Base-by-base conservation (phyloP, 305 asterid genomes). In the Rubia occidens region DNA sequence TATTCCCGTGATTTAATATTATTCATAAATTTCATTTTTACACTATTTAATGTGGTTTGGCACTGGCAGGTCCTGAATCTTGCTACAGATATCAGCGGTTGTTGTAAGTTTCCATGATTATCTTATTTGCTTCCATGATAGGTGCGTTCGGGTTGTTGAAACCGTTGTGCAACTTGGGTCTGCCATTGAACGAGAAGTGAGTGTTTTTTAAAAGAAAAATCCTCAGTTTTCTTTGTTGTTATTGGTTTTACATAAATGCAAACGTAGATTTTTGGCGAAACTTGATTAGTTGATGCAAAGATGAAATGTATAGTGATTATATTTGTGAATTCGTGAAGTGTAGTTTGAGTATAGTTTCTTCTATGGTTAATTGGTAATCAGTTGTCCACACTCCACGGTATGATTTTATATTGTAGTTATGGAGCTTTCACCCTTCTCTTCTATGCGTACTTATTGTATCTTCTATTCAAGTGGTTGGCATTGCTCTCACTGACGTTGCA, bases 131-230 rank as follows among this genome's bases (percentile, higher is more conserved):
- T 26, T 26, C 29, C 29, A 26, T 26, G 29, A 26, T 26, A 26
- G 29, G 29, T 26, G 29, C 29, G 29, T 90, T 68, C 88, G 89
- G 0, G 92, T 94, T 39, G 95, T 90, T 45, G 96, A 90, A 74
- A 96, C 95, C 58, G 96, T 97, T 1, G 79, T 87, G 60, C 90
- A 90, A 71, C 86, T 94, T 76, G 98, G 98, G 68, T 71, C 71
- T 37, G 95, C 96, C n/a, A 74, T 90, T 71, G 98, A 94, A 81
- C 77, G 86, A 60, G 98, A 90, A 83, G 98, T 90, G 79, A 90
- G 89, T 37, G 17, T 13, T 15, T 21, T 47, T 72, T 49, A 0
- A 29, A 0, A 29, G 2, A 49, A 49, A 29, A 49, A 49, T 14
- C 55, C 55, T 49, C 8, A 49, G 2, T 49, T 51, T 51, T 21